phyloP scores from a whole-genome alignment of 345 rosid species.

The Boechera stricta region DNA sequence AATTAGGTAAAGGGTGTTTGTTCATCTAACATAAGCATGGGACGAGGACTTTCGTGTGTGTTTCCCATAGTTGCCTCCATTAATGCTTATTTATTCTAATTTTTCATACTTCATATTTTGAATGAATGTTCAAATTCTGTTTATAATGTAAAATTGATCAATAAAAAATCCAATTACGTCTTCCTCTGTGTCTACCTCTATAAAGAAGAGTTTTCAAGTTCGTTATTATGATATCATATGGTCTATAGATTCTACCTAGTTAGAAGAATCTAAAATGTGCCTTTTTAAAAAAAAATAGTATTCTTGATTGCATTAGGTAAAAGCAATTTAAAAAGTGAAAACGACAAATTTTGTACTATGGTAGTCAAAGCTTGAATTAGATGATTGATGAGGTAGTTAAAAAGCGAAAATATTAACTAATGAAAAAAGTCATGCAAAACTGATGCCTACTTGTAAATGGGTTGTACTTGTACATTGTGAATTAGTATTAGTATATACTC shows the following conservation, averaged over 20 bases:
- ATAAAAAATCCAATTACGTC: neutral
- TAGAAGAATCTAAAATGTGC: slow-evolving; percentile 4
- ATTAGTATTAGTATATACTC: slow-evolving; percentile 22
- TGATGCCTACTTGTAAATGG: slow-evolving; percentile 33
- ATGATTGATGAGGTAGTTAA: slow-evolving; percentile 34
- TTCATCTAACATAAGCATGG: slow-evolving; percentile 43
- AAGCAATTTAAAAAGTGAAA: neutral
- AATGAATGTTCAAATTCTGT: neutral
- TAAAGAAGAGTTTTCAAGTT: neutral
- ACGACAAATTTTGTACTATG: slow-evolving; percentile 21
- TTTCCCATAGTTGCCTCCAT: slow-evolving; percentile 30
- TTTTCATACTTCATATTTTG: slow-evolving; percentile 1
- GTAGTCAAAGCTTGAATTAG: slow-evolving; percentile 32
- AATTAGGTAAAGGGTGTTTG: slow-evolving; percentile 37
- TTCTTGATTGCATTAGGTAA: slow-evolving; percentile 32
- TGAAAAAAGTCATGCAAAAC: slow-evolving; percentile 39
- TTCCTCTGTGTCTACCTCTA: neutral
- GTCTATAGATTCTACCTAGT: neutral
- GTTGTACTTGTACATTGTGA: slow-evolving; percentile 11
- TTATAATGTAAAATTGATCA: neutral
- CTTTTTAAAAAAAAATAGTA: neutral
- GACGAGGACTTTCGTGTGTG: slow-evolving; percentile 34
- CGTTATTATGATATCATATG: slow-evolving; percentile 1
- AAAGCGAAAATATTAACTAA: slow-evolving; percentile 29
- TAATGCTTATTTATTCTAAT: slow-evolving; percentile 2